Percentiles rank a stretch among this genome's conserved stretches.
phyloP scores from a whole-genome alignment of 225 moss, liverwort and hornwort genomes.

The Marchantia paleacea region DNA sequence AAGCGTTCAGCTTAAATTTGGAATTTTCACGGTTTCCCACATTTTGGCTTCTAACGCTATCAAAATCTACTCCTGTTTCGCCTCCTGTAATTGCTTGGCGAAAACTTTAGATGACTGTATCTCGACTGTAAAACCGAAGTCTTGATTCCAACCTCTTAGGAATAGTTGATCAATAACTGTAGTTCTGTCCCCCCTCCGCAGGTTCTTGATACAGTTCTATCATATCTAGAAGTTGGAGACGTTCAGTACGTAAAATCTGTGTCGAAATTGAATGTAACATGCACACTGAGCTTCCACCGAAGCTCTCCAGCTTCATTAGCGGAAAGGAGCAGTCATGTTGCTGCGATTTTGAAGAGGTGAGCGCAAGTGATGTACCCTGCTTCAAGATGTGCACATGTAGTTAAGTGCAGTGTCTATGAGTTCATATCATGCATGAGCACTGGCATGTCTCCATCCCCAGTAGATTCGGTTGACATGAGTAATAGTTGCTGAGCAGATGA shows the following conservation, averaged over 20 bases:
- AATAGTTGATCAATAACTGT: background rate
- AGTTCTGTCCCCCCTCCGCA: conserved; percentile 22
- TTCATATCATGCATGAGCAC: background rate
- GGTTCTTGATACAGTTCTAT: conserved; percentile 95
- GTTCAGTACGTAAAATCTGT: conserved; percentile 65
- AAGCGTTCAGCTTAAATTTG: background rate
- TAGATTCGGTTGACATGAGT: background rate
- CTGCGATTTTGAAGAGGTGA: conserved; percentile 61
- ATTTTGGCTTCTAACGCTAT: background rate
- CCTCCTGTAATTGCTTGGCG: too few relatives aligned
- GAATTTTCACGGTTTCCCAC: background rate
- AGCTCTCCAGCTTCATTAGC: conserved; percentile 65
- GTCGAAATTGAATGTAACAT: conserved; percentile 77
- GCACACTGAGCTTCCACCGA: conserved; percentile 77
- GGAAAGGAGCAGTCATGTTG: conserved; percentile 59
- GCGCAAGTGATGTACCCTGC: background rate
- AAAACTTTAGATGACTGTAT: too few relatives aligned
- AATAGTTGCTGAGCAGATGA: background rate
- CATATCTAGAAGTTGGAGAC: conserved; percentile 75
- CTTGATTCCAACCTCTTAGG: too few relatives aligned
- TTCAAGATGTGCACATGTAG: background rate
- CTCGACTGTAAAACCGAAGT: too few relatives aligned
- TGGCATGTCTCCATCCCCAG: background rate
- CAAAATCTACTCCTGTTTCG: too few relatives aligned
- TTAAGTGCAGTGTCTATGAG: background rate